Evolutionary conservation across 2,329 filamentous ascomycete species (phyloP).

Genomic region (Fusarium sp.): DNA sequence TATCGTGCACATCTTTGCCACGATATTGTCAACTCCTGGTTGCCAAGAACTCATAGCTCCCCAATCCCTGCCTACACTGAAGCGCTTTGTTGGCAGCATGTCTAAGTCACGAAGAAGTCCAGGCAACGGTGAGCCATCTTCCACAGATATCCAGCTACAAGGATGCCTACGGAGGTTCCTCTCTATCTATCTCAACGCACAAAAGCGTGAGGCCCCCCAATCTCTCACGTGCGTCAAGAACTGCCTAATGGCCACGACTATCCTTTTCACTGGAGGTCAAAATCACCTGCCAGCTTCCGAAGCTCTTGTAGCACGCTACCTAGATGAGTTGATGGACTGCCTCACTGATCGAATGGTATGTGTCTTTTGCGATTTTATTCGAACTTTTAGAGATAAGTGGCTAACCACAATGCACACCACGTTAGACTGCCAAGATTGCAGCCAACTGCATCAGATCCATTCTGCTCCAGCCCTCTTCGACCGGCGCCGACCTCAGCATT

Average conservation of each 20-base stretch:
- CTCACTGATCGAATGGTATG: slow-evolving; percentile 82
- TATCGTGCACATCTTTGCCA: slow-evolving; percentile 96
- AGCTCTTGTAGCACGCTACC: slow-evolving; percentile 77
- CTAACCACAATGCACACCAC: slow-evolving; percentile 30
- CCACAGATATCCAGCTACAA: slow-evolving; percentile 77
- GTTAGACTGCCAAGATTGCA: slow-evolving; percentile 84
- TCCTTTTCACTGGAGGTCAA: slow-evolving; percentile 85
- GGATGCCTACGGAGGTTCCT: slow-evolving; percentile 87
- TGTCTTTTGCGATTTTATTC: background rate
- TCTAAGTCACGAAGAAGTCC: slow-evolving; percentile 60
- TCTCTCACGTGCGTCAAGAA: slow-evolving; percentile 94
- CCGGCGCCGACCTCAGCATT: slow-evolving; percentile 77
- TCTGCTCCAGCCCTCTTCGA: slow-evolving; percentile 73
- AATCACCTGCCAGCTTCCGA: slow-evolving; percentile 81
- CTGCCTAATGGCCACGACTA: slow-evolving; percentile 85
- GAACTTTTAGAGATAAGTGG: background rate
- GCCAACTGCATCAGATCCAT: slow-evolving; percentile 90
- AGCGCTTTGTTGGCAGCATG: slow-evolving; percentile 87
- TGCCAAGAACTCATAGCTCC: slow-evolving; percentile 93
- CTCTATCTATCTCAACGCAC: slow-evolving; percentile 79
- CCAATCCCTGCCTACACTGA: slow-evolving; percentile 89
- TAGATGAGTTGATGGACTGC: slow-evolving; percentile 87
- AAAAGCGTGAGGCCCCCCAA: slow-evolving; percentile 79
- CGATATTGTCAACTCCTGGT: slow-evolving; percentile 83
- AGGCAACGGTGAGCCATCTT: slow-evolving; percentile 57